Percentiles rank a stretch among this genome's conserved stretches.
Conservation (phyloP, 2,329 filamentous ascomycete species). For the Diaporthe vexans region DNA sequence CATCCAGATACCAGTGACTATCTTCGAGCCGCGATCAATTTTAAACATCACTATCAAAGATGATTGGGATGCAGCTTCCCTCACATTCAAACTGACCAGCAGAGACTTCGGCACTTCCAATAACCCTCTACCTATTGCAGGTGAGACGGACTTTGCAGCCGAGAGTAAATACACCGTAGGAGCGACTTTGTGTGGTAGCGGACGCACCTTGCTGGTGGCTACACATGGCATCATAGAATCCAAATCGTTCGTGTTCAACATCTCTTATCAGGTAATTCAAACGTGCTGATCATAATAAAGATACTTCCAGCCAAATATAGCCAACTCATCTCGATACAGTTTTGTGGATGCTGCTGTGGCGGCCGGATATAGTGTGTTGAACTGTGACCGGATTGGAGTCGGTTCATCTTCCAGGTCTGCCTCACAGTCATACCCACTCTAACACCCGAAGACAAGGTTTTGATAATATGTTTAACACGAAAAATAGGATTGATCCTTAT, state of each 20-base stretch:
- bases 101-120: conserved; percentile 44
- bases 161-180: conserved; percentile 47
- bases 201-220: conserved; percentile 46
- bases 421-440: background rate
- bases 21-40: conserved; percentile 48
- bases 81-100: conserved; percentile 49
- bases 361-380: conserved; percentile 50
- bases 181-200: conserved; percentile 48
- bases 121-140: conserved; percentile 46
- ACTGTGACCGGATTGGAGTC: conserved; percentile 51
- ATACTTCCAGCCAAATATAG: conserved; percentile 48
- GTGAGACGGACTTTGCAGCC: conserved; percentile 43
- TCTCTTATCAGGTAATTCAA: background rate
- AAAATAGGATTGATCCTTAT: conserved; percentile 44
- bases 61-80: conserved; percentile 49
- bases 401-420: conserved; percentile 50
- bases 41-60: conserved; percentile 46
- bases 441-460: background rate
- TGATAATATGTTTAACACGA: background rate
- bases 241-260: conserved; percentile 45
- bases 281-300: conserved; percentile 36
- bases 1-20: conserved; percentile 47
- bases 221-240: conserved; percentile 52
- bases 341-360: conserved; percentile 48
- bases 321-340: conserved; percentile 44